These are phyloP conservation scores for Thelephora terrestris DNA, from an alignment of 1,284 basidiomycete genomes.

Conservation along the genomic window DNA sequence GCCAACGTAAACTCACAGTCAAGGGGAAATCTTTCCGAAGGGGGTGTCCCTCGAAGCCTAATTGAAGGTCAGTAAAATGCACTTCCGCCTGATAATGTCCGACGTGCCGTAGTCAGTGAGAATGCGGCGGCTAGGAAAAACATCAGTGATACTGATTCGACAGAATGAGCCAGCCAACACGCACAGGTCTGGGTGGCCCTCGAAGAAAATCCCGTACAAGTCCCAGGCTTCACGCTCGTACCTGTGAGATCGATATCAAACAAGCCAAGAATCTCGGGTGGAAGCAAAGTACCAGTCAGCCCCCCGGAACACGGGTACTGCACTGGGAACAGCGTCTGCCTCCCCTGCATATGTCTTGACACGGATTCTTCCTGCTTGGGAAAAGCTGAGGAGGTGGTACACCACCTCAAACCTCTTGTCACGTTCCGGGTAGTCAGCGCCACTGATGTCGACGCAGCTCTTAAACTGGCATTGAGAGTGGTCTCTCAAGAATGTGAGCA, in stretches of 20 bases:
- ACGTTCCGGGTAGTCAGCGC: conserved; percentile 91
- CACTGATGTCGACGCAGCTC: conserved; percentile 86
- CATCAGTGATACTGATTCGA: conserved; percentile 9
- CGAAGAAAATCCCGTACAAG: conserved; percentile 96
- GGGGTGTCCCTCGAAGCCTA: conserved; percentile 96
- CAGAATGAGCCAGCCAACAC: conserved; percentile 21
- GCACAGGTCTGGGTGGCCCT: conserved; percentile 91
- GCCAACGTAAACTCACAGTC: conserved; percentile 45
- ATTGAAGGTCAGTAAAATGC: conserved; percentile 3
- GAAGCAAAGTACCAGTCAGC: conserved; percentile 77
- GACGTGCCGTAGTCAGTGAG: conserved; percentile 90
- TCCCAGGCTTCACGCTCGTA: conserved; percentile 99
- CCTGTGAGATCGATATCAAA: conserved; percentile 30
- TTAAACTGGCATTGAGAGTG: conserved; percentile 97
- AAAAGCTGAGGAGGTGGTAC: conserved; percentile 87
- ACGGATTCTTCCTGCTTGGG: conserved; percentile 71
- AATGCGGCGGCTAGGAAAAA: conserved; percentile 72
- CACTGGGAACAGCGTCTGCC: conserved; percentile 88
- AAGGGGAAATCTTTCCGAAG: conserved; percentile 97
- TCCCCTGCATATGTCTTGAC: conserved; percentile 99
- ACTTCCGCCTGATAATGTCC: not conserved
- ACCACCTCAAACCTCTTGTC: conserved; percentile 96
- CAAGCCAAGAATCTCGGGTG: conserved; percentile 2
- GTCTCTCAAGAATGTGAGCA: conserved; percentile 91
- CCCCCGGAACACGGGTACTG: conserved; percentile 71